phyloP scores from a whole-genome alignment of 148 eudicot genomes.

The Chenopodium album region DNA sequence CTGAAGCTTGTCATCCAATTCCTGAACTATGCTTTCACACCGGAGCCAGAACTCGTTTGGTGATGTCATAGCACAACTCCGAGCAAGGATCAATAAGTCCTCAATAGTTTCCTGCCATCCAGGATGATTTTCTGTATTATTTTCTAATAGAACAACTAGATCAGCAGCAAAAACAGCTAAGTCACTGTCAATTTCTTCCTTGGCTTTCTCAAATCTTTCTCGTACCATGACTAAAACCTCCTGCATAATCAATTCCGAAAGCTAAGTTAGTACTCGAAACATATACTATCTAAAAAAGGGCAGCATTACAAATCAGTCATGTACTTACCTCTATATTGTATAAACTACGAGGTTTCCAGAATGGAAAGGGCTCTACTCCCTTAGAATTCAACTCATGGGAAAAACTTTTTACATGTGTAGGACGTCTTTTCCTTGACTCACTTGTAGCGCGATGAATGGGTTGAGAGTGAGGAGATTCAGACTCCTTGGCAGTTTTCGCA shows the following conservation, averaged over 20 bases:
- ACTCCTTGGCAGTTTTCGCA: slow-evolving; percentile 95
- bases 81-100: slow-evolving; percentile 82
- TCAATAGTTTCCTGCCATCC: slow-evolving; percentile 97
- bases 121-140: slow-evolving; percentile 83
- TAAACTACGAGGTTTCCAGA: slow-evolving; percentile 92
- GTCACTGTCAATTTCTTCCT: slow-evolving; percentile 97
- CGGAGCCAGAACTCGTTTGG: slow-evolving; percentile 97
- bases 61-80: slow-evolving; percentile 89
- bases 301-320: neutral
- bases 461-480: slow-evolving; percentile 92
- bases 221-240: slow-evolving; percentile 88
- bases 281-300: slow-evolving; percentile 3
- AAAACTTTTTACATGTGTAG: slow-evolving; percentile 88
- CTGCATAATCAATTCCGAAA: slow-evolving; percentile 36
- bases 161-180: slow-evolving; percentile 92
- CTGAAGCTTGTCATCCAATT: slow-evolving; percentile 92
- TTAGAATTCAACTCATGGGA: slow-evolving; percentile 97
- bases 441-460: slow-evolving; percentile 93
- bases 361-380: slow-evolving; percentile 93
- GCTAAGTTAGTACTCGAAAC: slow-evolving; percentile 10
- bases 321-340: slow-evolving; percentile 79
- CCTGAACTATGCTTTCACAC: slow-evolving; percentile 97
- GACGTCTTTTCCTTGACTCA: slow-evolving; percentile 87
- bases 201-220: slow-evolving; percentile 94
- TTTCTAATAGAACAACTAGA: slow-evolving; percentile 82